Conservation (phyloP, 2,329 filamentous ascomycete genomes). For the Periconia sp. region DNA sequence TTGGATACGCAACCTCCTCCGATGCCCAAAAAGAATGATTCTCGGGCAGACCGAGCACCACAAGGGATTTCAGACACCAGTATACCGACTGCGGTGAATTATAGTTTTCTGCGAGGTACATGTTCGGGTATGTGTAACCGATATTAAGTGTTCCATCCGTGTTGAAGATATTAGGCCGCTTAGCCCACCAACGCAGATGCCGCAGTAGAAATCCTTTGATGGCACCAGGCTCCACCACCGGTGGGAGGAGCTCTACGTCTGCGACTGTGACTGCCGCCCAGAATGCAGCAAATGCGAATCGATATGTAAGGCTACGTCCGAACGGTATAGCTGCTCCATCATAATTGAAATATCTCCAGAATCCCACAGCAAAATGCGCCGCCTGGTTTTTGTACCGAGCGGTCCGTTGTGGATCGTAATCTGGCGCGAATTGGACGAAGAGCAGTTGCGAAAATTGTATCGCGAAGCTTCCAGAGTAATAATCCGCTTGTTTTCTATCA, state of each 20-base stretch:
- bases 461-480: conserved; percentile 60
- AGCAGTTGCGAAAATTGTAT: conserved; percentile 57
- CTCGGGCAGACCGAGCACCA: conserved; percentile 42
- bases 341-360: conserved; percentile 56
- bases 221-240: conserved; percentile 39
- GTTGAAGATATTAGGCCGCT: conserved; percentile 50
- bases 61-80: conserved; percentile 57
- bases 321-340: conserved; percentile 56
- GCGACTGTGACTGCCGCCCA: conserved; percentile 51
- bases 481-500: conserved; percentile 51
- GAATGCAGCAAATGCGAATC: conserved; percentile 55
- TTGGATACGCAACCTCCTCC: conserved; percentile 41
- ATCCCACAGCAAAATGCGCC: conserved; percentile 45
- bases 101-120: conserved; percentile 60
- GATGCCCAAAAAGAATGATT: conserved; percentile 52
- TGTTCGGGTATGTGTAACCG: conserved; percentile 52
- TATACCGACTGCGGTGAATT: conserved; percentile 61
- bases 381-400: conserved; percentile 46
- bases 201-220: conserved; percentile 55
- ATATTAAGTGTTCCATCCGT: conserved; percentile 55
- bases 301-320: conserved; percentile 55
- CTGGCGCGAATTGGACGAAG: conserved; percentile 48
- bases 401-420: conserved; percentile 46
- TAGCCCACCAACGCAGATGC: conserved; percentile 56
- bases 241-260: conserved; percentile 41